Base-by-base conservation (phyloP, 1,284 basidiomycete species). In the Ceratobasidium sp. region DNA sequence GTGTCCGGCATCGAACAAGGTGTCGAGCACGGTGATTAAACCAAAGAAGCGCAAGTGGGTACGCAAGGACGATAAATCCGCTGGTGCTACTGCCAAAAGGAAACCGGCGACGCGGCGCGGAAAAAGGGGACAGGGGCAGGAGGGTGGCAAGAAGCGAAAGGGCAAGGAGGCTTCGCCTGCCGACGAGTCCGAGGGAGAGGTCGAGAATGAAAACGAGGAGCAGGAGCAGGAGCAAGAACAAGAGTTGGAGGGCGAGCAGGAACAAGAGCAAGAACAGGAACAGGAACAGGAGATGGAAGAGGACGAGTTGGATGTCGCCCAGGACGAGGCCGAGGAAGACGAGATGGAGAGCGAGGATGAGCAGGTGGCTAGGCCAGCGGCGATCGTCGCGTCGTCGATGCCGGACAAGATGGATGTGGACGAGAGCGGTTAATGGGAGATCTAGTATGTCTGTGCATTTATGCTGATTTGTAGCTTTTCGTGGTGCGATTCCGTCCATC, bases 321-420 rank as follows among this genome's bases (percentile, higher is more conserved):
- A 62, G 19, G 48, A 68, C 19, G 62, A 49, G 31, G 46, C 46
- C 14, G 63, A 65, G 48, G 63, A 37, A 34, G 63, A 53, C 13
- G 63, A 71, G 68, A 71, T 71, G 68, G 68, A 71, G 56, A 71
- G 68, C 54, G 68, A 71, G 29, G 68, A 71, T 24, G 68, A 71
- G 56, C 63, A 65, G 29, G 63, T 65, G 43, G 46, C 63, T 53
- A 62, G 59, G 59, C 59, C 31, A 39, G 19, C 14, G 2, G 37
- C 39, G 13, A 58, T 29, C 9, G 29, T 64, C 27, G 46, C 62
- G 62, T 43, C 39, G 5, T 31, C 51, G 27, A 34, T 49, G 49
- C 24, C 13, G 13, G 9, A 9, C 5, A 58, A 58, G 54, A 58
- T 58, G 54, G 54, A 58, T 31, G 29, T 58, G 22, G 64, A 68